phyloP scores from a whole-genome alignment of 2,329 filamentous ascomycete genomes.

The Aspergillus latus region DNA sequence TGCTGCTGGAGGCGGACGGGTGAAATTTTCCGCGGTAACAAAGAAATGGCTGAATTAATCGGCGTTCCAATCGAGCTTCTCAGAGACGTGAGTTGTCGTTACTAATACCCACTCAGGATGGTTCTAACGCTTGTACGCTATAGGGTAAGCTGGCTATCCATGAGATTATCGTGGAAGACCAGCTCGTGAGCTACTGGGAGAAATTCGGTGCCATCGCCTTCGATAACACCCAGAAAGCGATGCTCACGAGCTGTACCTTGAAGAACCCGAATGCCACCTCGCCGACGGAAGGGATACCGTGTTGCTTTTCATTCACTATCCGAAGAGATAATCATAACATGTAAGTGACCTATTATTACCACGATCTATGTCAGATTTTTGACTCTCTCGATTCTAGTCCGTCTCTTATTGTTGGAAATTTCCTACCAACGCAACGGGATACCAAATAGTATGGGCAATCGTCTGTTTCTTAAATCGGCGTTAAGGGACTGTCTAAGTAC shows the following conservation, averaged over 20 bases:
- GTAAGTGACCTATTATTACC: conserved; percentile 56
- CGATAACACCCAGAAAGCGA: conserved; percentile 87
- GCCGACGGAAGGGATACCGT: conserved; percentile 71
- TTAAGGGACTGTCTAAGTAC: background rate
- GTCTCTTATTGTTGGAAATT: conserved; percentile 93
- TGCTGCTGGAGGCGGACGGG: conserved; percentile 97
- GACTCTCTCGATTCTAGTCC: conserved; percentile 59
- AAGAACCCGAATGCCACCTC: conserved; percentile 76
- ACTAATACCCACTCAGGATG: background rate
- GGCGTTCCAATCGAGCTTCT: conserved; percentile 87
- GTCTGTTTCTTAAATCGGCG: background rate
- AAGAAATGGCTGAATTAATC: conserved; percentile 97
- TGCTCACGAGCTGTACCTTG: conserved; percentile 87
- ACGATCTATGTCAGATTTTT: background rate
- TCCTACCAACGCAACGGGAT: conserved; percentile 76
- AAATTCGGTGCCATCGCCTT: conserved; percentile 98
- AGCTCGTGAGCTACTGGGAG: conserved; percentile 96
- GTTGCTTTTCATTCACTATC: conserved; percentile 97
- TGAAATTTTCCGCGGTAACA: conserved; percentile 96
- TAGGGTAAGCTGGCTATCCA: conserved; percentile 93
- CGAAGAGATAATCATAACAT: conserved; percentile 93
- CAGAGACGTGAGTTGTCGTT: conserved; percentile 69
- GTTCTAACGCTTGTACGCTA: conserved; percentile 12
- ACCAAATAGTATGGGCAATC: conserved; percentile 33
- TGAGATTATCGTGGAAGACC: conserved; percentile 93